Evolutionary conservation across 805 yeast species (phyloP), one percentile per base, ranked within the genome.

Genomic region (Yarrowia deformans): DNA sequence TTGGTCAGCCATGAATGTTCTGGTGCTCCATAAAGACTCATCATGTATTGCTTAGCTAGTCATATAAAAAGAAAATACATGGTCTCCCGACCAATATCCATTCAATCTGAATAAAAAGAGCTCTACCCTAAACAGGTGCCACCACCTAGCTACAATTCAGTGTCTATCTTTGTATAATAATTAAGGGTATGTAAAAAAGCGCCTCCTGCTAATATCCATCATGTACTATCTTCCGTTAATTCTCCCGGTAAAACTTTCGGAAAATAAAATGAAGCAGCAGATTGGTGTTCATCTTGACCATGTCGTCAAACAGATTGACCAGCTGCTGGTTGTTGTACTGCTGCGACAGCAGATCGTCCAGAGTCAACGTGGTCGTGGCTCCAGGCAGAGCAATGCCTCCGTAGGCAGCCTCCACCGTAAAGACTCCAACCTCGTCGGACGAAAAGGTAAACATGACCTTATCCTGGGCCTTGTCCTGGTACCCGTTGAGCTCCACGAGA

Each of bases 401-500:
- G 75, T 84, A 86, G 4, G 91, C 86, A 10, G 91, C 90, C 66
- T 93, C 95, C 29, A 95, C 81, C 5, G 85, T 84, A 75, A 91
- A 92, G 35, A 83, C 84, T 1, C 94, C 94, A 8, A 87, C 88
- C 71, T 85, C 82, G 73, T 90, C 91, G 75, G 94, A 89, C 71
- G 90, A 85, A 75, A 92, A 88, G 79, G 90, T 86, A 75, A 94
- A 87, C 71, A 85, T 87, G 34, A 92, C 83, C 73, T 89, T 90
- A 18, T 90, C 89, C 60, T 87, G 82, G 69, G 85, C 86, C 12
- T 79, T 72, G 16, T 79, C 82, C 8, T 73, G 69, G 70, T 78
- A 81, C 0, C 91, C 92, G 18, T 83, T 84, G 48, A 90, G 81
- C 67, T 86, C 88, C 3, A 84, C 76, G 23, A 93, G 76, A 0